phyloP scores from a whole-genome alignment of 805 yeast genomes.

The Saccharomycopsis javanensis region DNA sequence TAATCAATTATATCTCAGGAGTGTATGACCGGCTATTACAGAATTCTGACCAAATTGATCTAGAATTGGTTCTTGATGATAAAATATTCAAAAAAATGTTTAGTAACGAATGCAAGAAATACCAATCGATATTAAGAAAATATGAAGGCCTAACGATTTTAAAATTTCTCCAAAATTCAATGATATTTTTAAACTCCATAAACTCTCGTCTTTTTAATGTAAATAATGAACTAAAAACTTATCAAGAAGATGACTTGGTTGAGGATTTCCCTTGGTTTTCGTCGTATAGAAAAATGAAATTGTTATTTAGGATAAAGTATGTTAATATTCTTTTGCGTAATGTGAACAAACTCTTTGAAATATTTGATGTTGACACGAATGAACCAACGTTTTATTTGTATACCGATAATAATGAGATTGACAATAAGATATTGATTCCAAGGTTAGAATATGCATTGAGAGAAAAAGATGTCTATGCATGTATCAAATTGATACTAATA shows the following conservation, averaged over 20 bases:
- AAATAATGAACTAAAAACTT: background rate
- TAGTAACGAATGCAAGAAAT: background rate
- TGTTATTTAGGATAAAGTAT: constrained; percentile 21
- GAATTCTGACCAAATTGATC: constrained; percentile 21
- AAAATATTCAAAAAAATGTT: background rate
- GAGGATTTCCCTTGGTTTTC: constrained; percentile 77
- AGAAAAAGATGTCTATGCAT: background rate
- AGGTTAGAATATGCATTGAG: background rate
- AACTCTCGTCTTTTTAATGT: background rate
- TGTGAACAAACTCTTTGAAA: background rate
- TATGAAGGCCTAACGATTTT: constrained; percentile 1
- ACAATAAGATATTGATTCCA: background rate
- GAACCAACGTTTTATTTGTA: background rate
- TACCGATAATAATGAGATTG: background rate
- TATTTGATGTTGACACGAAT: background rate
- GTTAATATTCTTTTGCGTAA: background rate
- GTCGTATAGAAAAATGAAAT: constrained; percentile 44
- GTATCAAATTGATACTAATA: background rate
- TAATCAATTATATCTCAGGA: constrained; percentile 20
- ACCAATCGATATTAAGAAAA: constrained; percentile 6
- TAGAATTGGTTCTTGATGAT: constrained; percentile 26
- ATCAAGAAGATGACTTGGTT: constrained; percentile 23
- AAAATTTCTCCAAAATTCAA: constrained; percentile 2
- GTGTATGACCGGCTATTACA: constrained; percentile 26
- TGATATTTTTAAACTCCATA: background rate